Evolutionary conservation across 805 yeast genomes (phyloP).

Genomic region (Brettanomyces bruxellensis): DNA sequence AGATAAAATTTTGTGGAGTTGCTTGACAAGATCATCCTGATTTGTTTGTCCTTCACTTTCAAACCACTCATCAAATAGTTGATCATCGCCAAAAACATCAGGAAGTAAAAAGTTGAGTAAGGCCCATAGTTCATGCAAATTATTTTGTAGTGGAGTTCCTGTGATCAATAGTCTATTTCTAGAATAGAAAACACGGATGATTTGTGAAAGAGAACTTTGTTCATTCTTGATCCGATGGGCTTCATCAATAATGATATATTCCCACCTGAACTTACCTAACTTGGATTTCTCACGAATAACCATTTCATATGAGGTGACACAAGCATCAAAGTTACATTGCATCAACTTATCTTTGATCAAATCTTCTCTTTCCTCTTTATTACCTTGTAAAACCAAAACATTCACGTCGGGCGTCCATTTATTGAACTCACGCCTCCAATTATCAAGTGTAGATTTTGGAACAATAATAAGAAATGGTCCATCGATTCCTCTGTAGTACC

Average conservation of each 20-base stretch:
- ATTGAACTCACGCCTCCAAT: conserved; percentile 92
- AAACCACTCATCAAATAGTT: conserved; percentile 89
- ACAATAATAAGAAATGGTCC: conserved; percentile 92
- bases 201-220: conserved; percentile 84
- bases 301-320: conserved; percentile 88
- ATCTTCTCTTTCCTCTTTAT: conserved; percentile 65
- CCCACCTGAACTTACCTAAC: conserved; percentile 82
- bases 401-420: conserved; percentile 95
- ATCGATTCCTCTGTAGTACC: conserved; percentile 66
- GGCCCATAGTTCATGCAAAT: conserved; percentile 95
- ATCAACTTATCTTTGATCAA: conserved; percentile 52
- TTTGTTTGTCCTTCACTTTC: conserved; percentile 51
- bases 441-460: conserved; percentile 92
- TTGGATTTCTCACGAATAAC: conserved; percentile 80
- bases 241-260: conserved; percentile 88
- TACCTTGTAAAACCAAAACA: conserved; percentile 80
- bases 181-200: conserved; percentile 81
- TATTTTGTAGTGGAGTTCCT: conserved; percentile 94
- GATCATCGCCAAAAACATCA: conserved; percentile 89
- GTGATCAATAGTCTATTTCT: conserved; percentile 80
- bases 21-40: conserved; percentile 80
- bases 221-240: conserved; percentile 97
- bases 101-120: conserved; percentile 82
- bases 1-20: conserved; percentile 76
- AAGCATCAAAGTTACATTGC: conserved; percentile 77